A percentile compares a stretch with the other conserved stretches of the same genome.
These are phyloP conservation scores for Colletotrichum higginsianum DNA, from an alignment of 2,329 filamentous ascomycete genomes.

Conservation along the genomic window DNA sequence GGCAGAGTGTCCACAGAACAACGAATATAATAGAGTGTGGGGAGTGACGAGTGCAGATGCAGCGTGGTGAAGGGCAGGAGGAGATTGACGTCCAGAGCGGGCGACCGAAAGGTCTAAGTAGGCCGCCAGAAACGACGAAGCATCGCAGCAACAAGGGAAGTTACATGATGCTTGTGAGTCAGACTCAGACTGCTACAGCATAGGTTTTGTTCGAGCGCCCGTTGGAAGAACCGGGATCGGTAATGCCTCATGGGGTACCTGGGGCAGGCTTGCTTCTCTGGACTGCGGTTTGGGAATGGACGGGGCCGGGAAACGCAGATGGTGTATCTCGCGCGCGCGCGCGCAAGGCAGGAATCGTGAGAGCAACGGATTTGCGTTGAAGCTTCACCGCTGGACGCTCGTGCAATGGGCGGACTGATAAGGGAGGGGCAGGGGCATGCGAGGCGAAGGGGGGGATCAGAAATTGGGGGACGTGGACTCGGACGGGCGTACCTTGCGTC, in stretches of 20 bases:
- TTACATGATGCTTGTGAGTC: constrained; percentile 40
- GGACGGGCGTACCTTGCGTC: constrained; percentile 42
- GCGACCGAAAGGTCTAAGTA: constrained; percentile 38
- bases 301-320: constrained; percentile 15
- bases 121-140: constrained; percentile 21
- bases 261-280: constrained; percentile 30
- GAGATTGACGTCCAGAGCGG: constrained; percentile 9
- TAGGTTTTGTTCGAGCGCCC: constrained; percentile 30
- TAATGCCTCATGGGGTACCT: constrained; percentile 17
- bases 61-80: constrained; percentile 4
- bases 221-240: constrained; percentile 31
- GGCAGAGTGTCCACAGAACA: constrained; percentile 14
- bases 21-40: not conserved
- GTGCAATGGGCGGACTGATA: constrained; percentile 40
- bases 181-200: constrained; percentile 31
- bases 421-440: constrained; percentile 34
- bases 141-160: constrained; percentile 40
- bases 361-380: constrained; percentile 35
- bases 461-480: constrained; percentile 26
- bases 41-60: not conserved
- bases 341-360: constrained; percentile 34
- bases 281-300: constrained; percentile 15
- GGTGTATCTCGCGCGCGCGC: constrained; percentile 10
- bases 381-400: constrained; percentile 42
- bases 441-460: constrained; percentile 2